Percentiles rank a stretch among this genome's conserved stretches.
These are phyloP conservation scores for Zygosaccharomyces bailii DNA, from an alignment of 805 yeast genomes.

Conservation along the genomic window DNA sequence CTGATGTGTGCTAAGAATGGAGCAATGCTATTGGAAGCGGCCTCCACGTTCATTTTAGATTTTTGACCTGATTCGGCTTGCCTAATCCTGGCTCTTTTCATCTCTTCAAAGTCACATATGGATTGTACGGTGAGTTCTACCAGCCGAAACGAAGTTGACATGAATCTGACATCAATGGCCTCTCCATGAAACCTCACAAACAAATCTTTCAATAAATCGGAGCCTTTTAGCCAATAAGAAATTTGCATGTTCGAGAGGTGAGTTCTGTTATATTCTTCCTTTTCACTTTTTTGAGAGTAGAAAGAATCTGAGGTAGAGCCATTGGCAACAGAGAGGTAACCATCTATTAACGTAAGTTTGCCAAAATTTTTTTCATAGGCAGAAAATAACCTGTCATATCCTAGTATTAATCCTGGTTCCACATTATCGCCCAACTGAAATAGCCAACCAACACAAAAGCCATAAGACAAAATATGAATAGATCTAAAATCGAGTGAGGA, in stretches of 20 bases:
- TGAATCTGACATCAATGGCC: constrained; percentile 59
- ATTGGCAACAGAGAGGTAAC: constrained; percentile 68
- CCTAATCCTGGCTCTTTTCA: constrained; percentile 21
- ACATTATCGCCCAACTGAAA: constrained; percentile 44
- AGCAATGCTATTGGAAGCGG: constrained; percentile 12
- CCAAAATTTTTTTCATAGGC: constrained; percentile 61
- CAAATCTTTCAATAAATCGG: constrained; percentile 41
- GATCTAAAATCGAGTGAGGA: constrained; percentile 40
- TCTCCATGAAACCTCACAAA: constrained; percentile 61
- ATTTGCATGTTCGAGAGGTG: constrained; percentile 67
- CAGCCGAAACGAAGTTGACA: constrained; percentile 52
- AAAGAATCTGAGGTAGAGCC: constrained; percentile 52
- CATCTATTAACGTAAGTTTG: constrained; percentile 62
- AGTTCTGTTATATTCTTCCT: constrained; percentile 53
- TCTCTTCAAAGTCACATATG: constrained; percentile 41
- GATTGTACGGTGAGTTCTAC: constrained; percentile 54
- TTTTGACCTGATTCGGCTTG: constrained; percentile 7
- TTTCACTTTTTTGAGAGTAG: constrained; percentile 46
- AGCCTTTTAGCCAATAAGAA: constrained; percentile 30
- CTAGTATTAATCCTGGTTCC: constrained; percentile 72
- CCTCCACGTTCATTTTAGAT: constrained; percentile 9
- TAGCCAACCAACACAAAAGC: constrained; percentile 76
- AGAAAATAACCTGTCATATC: constrained; percentile 71
- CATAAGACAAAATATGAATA: constrained; percentile 56
- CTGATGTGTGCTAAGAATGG: constrained; percentile 29